Evolutionary conservation across 805 yeast species (phyloP).

Genomic region (Myxozyma vanderwaltii): DNA sequence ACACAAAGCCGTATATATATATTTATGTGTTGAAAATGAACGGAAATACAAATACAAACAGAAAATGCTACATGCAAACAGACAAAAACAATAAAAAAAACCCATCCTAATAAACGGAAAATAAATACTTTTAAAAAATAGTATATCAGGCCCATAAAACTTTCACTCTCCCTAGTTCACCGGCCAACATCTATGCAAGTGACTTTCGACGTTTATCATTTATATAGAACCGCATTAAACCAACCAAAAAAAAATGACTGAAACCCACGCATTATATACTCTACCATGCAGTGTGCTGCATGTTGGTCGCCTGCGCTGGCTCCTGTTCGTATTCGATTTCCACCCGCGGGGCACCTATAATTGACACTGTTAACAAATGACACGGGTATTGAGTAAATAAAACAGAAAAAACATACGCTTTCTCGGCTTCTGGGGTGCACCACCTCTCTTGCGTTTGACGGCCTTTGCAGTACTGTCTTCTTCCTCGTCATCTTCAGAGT

Average conservation of each 20-base stretch:
- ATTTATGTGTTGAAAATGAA: no score
- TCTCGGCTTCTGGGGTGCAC: constrained; percentile 17
- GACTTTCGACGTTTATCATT: not conserved
- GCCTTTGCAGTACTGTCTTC: constrained; percentile 39
- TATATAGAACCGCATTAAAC: not conserved
- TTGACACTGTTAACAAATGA: not conserved
- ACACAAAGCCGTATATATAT: no score
- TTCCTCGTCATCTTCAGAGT: constrained; percentile 44
- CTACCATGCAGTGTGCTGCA: constrained; percentile 6
- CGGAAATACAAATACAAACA: not conserved
- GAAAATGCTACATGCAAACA: not conserved
- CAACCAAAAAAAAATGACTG: no score
- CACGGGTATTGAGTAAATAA: not conserved
- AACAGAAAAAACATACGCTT: constrained; percentile 16
- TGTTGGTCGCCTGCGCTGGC: constrained; percentile 7
- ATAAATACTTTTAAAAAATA: not conserved
- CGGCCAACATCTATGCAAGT: not conserved
- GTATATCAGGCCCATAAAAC: constrained; percentile 3
- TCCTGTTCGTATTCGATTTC: constrained; percentile 87
- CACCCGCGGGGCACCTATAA: constrained; percentile 54
- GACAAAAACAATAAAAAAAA: not conserved
- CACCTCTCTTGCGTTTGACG: constrained; percentile 49
- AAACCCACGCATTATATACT: not conserved
- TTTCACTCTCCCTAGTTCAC: not conserved
- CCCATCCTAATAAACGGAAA: not conserved